Percentiles rank a stretch among this genome's conserved stretches.
Evolutionary conservation across 139 green algal genomes (phyloP).

Genomic region (Chlorella vulgaris): DNA sequence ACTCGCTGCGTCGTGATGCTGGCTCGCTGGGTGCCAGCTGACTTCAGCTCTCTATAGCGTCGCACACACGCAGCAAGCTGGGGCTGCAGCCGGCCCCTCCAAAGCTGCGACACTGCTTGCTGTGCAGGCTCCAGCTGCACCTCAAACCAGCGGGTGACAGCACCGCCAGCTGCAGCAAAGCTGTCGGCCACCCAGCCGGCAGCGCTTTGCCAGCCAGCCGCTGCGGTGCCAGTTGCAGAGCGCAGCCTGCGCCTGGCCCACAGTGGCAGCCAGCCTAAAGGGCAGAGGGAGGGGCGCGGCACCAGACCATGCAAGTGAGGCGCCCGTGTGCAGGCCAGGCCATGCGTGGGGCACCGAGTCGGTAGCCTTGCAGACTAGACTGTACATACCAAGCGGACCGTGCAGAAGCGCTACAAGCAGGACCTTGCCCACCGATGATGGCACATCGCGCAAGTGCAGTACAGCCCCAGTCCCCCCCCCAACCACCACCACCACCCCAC

Average conservation of each 20-base stretch:
- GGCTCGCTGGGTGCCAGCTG: not conserved
- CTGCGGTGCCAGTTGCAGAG: not conserved
- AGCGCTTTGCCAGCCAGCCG: not conserved
- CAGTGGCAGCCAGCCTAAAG: conserved; percentile 24
- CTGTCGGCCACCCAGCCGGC: not conserved
- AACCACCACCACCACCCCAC: not conserved
- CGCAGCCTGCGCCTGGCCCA: conserved; percentile 1
- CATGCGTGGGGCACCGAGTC: not conserved
- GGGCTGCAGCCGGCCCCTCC: not conserved
- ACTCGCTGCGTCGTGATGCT: not conserved
- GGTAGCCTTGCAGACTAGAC: too few relatives aligned
- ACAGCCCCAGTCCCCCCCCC: not conserved
- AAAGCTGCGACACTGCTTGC: not conserved
- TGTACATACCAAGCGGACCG: too few relatives aligned
- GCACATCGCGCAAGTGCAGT: too few relatives aligned
- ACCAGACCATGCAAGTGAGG: not conserved
- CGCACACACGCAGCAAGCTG: not conserved
- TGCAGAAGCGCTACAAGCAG: not conserved
- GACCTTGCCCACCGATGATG: too few relatives aligned
- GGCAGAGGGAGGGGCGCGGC: not conserved
- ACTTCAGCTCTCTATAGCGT: not conserved
- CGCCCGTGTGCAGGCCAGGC: not conserved
- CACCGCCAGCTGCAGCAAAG: not conserved
- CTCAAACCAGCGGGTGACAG: not conserved
- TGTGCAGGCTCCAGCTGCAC: not conserved